phyloP scores from a whole-genome alignment of 2,329 filamentous ascomycete genomes.

The Hypoxylon sp. region DNA sequence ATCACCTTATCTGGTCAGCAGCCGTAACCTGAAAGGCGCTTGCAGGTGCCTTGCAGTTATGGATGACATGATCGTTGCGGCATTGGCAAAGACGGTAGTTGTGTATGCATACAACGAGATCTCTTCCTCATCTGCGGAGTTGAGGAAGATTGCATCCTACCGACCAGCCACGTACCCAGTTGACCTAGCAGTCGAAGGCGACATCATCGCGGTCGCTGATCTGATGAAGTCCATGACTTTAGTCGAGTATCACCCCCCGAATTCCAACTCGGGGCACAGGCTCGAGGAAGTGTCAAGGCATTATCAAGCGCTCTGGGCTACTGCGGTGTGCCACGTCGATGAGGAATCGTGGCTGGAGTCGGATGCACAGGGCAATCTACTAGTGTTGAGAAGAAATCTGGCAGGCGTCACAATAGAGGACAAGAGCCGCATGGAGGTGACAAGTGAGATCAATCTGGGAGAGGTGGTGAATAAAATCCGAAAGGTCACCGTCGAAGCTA shows the following conservation, averaged over 20 bases:
- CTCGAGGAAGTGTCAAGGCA: constrained; percentile 83
- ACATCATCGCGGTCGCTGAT: constrained; percentile 86
- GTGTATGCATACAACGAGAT: constrained; percentile 68
- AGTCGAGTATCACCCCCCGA: constrained; percentile 74
- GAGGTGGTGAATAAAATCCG: constrained; percentile 94
- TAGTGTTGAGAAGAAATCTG: constrained; percentile 80
- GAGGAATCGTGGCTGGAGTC: constrained; percentile 82
- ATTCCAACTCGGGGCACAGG: constrained; percentile 68
- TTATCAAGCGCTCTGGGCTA: constrained; percentile 84
- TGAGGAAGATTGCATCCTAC: constrained; percentile 81
- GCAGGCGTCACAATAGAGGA: constrained; percentile 82
- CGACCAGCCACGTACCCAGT: constrained; percentile 87
- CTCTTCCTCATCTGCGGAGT: constrained; percentile 65
- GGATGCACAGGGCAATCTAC: constrained; percentile 88
- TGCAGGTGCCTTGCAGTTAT: constrained; percentile 84
- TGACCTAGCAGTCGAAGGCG: constrained; percentile 79
- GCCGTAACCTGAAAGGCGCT: constrained; percentile 79
- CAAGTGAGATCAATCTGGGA: constrained; percentile 85
- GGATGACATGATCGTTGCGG: constrained; percentile 83
- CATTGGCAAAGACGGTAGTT: constrained; percentile 87
- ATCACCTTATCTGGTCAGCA: constrained; percentile 77
- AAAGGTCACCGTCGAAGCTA: constrained; percentile 75
- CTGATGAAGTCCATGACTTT: constrained; percentile 93
- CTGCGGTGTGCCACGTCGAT: constrained; percentile 79
- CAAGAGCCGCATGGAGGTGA: constrained; percentile 75